These are phyloP conservation scores for Claviceps humidiphila DNA, from an alignment of 2,329 filamentous ascomycete species.

Conservation along the genomic window DNA sequence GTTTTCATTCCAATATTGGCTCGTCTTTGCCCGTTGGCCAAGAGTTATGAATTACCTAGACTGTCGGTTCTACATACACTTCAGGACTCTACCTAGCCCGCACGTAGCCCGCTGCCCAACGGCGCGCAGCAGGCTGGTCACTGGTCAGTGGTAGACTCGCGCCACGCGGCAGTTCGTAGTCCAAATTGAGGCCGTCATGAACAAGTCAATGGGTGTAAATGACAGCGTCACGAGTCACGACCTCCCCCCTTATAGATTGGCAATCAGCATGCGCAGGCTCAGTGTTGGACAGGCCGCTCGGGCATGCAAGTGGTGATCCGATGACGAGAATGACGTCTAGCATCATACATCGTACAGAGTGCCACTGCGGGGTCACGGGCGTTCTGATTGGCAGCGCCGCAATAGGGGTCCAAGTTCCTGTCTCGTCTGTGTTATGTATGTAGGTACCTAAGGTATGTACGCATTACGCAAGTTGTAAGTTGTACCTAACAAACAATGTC, in stretches of 20 bases:
- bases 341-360: not conserved
- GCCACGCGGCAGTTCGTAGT: not conserved
- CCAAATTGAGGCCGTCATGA: not conserved
- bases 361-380: not conserved
- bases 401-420: not conserved
- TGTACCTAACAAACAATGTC: no score
- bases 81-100: no score
- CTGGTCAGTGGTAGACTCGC: not conserved
- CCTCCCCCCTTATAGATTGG: no score
- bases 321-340: constrained; percentile 3
- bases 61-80: no score
- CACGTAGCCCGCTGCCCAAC: not conserved
- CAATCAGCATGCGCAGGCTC: not conserved
- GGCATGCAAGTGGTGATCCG: not conserved
- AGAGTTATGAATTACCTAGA: not conserved
- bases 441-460: no score
- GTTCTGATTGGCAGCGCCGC: not conserved
- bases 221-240: not conserved
- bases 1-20: no score
- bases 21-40: not conserved
- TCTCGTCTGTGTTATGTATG: not conserved
- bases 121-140: not conserved
- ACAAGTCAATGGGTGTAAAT: no score
- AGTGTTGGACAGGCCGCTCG: not conserved
- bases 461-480: no score